A percentile compares a stretch with the other conserved stretches of the same genome.
Conservation (phyloP, 2,329 filamentous ascomycete species). For the Myriangium duriaei region DNA sequence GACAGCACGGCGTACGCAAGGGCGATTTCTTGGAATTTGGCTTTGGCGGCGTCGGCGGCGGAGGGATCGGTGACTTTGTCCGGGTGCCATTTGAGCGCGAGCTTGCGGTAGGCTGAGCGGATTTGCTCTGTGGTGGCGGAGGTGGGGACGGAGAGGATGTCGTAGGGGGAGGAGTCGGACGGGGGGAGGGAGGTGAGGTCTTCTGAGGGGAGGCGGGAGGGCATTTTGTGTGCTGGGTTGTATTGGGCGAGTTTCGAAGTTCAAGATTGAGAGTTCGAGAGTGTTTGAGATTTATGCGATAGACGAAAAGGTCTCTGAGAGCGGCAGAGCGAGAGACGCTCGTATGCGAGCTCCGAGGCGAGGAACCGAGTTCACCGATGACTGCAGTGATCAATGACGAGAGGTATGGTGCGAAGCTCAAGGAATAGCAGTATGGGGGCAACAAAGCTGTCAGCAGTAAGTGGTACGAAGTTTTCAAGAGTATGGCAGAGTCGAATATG, state of each 20-base stretch:
- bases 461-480: no score
- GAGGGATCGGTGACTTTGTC: conserved; percentile 60
- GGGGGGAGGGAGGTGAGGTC: conserved; percentile 4
- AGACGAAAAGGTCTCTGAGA: no score
- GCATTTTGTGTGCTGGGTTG: conserved; percentile 1
- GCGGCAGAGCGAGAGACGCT: not conserved
- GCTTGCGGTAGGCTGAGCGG: conserved; percentile 87
- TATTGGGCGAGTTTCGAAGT: not conserved
- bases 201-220: conserved; percentile 7
- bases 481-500: no score
- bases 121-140: conserved; percentile 65
- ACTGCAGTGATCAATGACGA: no score
- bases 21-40: conserved; percentile 77
- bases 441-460: no score
- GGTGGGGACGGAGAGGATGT: conserved; percentile 58
- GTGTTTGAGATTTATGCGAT: not conserved
- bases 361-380: no score
- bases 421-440: no score
- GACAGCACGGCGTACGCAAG: conserved; percentile 92
- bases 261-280: not conserved
- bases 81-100: conserved; percentile 69
- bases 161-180: conserved; percentile 66
- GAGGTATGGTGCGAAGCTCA: no score
- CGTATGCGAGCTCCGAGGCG: no score
- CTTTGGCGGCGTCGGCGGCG: conserved; percentile 60